A percentile compares a stretch with the other conserved stretches of the same genome.
Evolutionary conservation across 371 early-diverging fungal species (phyloP).

Genomic region (Syncephalis fuscata): DNA sequence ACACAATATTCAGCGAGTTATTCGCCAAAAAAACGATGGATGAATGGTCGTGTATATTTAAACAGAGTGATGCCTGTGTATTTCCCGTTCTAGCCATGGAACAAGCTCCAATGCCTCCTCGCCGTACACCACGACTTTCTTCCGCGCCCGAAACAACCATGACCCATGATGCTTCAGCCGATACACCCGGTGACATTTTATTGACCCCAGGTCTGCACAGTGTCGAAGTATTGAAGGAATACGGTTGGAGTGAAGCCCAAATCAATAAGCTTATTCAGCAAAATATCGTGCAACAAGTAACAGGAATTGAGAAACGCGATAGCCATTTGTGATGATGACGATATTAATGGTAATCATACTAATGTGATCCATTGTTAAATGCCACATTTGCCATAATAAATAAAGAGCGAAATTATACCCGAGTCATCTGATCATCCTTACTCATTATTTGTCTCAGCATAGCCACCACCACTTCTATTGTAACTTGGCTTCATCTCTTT

Average conservation of each 20-base stretch:
- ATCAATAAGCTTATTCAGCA: slow-evolving; percentile 14
- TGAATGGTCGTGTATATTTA: slow-evolving; percentile 50
- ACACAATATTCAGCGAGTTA: slow-evolving; percentile 21
- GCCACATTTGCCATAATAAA: too few relatives aligned
- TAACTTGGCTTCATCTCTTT: too few relatives aligned
- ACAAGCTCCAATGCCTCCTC: slow-evolving; percentile 24
- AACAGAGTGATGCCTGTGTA: slow-evolving; percentile 50
- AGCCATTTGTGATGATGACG: not conserved
- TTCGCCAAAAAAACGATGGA: slow-evolving; percentile 38
- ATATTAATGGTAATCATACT: too few relatives aligned
- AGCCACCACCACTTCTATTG: too few relatives aligned
- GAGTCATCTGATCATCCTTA: too few relatives aligned
- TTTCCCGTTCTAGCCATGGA: slow-evolving; percentile 42
- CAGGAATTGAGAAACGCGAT: not conserved
- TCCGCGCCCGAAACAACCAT: slow-evolving; percentile 29
- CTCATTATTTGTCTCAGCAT: too few relatives aligned
- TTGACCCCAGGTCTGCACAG: slow-evolving; percentile 34
- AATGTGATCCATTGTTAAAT: too few relatives aligned
- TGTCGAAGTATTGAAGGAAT: slow-evolving; percentile 26
- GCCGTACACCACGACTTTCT: slow-evolving; percentile 39
- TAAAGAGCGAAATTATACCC: too few relatives aligned
- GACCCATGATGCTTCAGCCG: not conserved
- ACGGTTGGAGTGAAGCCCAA: slow-evolving; percentile 22
- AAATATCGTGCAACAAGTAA: slow-evolving; percentile 5
- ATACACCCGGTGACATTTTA: slow-evolving; percentile 11